Evolutionary conservation across 2,329 filamentous ascomycete species (phyloP), one percentile per base, ranked within the genome.

Genomic region (Xylariaceae sp.): DNA sequence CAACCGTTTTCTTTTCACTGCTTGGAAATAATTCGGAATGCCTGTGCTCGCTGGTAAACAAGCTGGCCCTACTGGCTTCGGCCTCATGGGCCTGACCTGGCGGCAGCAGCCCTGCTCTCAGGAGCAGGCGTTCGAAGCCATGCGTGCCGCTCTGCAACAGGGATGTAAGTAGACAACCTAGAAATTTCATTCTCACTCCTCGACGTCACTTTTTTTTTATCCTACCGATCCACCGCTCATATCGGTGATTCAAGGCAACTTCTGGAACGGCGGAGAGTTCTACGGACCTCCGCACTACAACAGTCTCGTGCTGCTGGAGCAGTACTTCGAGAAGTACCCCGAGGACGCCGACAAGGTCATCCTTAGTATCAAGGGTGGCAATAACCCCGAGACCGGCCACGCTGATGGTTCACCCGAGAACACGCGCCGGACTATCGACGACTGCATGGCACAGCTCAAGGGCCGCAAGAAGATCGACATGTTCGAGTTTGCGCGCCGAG

Each of bases 311-410:
- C 69, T 84, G 16, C 65, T 83, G 16, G 73, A 79, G 52, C 70
- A 72, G 39, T 84, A 84, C 67, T 83, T 84, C 62, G 73, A 72
- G 34, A 72, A 75, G 56, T 76, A 83, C 64, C 80, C 80, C 1
- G 76, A 80, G 56, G 77, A 83, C 55, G 79, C 79, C 4, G 70
- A 75, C 26, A 79, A 81, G 62, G 74, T 83, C 1, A 71, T 83
- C 8, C 68, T 84, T 18, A 76, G 73, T 60, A 75, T 84, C 62
- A 84, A 84, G 65, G 80, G 80, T 13, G 79, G 74, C 1, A 22
- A 73, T 10, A 65, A 72, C 46, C 48, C 63, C 0, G 60, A 64
- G 8, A 65, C 71, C 32, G 42, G 60, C 1, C 60, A 59, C 0
- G 68, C 74, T 0, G 75, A 80, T 57, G 74, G 75, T n/a, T 77